Percentiles rank a stretch among this genome's conserved stretches.
phyloP scores from a whole-genome alignment of 371 early-diverging fungal species.

The Dentiscutata heterogama region DNA sequence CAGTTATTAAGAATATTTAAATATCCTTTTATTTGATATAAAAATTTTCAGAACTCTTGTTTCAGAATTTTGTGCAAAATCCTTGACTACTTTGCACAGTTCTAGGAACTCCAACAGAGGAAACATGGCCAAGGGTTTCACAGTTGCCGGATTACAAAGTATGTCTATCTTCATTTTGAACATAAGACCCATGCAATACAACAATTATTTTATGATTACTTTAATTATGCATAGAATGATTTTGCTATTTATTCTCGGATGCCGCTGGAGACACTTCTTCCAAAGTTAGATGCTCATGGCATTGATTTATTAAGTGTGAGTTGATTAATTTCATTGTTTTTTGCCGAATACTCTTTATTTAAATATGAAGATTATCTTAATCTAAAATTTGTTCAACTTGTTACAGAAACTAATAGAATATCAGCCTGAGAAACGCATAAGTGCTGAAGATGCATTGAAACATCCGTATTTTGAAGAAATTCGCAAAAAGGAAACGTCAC shows the following conservation, averaged over 20 bases:
- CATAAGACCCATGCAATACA: too few species aligned
- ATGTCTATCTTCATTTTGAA: not conserved
- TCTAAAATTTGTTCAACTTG: not conserved
- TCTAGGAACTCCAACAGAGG: constrained; percentile 91
- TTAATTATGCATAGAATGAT: constrained; percentile 59
- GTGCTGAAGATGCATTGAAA: constrained; percentile 75
- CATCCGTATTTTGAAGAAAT: constrained; percentile 57
- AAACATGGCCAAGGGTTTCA: constrained; percentile 92
- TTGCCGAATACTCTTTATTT: too few species aligned
- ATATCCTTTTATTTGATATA: constrained; percentile 52
- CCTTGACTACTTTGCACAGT: constrained; percentile 58
- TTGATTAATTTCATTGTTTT: not conserved
- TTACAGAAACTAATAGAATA: constrained; percentile 71
- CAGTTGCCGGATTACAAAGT: constrained; percentile 91
- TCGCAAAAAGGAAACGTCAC: constrained; percentile 45
- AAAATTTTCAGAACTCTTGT: not conserved
- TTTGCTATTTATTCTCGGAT: constrained; percentile 80
- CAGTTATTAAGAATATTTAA: constrained; percentile 92
- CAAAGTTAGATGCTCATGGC: constrained; percentile 84
- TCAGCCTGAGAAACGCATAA: constrained; percentile 80
- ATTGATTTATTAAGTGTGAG: constrained; percentile 75
- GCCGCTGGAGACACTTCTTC: constrained; percentile 76
- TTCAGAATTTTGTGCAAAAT: not conserved
- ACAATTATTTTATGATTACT: constrained; percentile 22
- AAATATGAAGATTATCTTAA: constrained; percentile 18